Evolutionary conservation across 1,284 basidiomycete genomes (phyloP).

Genomic region (Inonotus hispidus): DNA sequence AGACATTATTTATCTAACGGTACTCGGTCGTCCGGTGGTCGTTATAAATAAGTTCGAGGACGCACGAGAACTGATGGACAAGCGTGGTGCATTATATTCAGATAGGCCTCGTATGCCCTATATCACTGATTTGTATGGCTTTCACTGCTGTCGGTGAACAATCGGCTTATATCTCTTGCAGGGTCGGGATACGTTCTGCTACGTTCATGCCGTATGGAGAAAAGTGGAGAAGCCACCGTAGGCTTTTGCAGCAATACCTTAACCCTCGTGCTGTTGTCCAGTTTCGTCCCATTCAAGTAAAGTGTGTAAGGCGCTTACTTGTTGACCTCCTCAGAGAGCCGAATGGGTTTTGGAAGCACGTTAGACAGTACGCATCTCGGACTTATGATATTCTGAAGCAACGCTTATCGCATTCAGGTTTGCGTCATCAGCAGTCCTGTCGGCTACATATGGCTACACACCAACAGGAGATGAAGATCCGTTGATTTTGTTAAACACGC

Average conservation of each 20-base stretch:
- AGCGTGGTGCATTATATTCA: slow-evolving; percentile 13
- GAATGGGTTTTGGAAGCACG: slow-evolving; percentile 22
- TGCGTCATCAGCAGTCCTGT: slow-evolving; percentile 10
- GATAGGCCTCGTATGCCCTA: slow-evolving; percentile 23
- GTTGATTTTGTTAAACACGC: slow-evolving; percentile 18
- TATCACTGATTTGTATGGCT: slow-evolving; percentile 24
- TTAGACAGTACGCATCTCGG: slow-evolving; percentile 23
- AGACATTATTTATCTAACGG: slow-evolving; percentile 33
- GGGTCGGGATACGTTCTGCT: slow-evolving; percentile 17
- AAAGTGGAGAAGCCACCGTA: slow-evolving; percentile 28
- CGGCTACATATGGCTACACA: slow-evolving; percentile 13
- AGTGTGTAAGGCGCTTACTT: slow-evolving; percentile 25
- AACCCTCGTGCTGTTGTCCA: slow-evolving; percentile 20
- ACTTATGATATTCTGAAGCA: neutral
- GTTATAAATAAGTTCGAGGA: slow-evolving; percentile 14
- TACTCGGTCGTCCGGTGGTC: slow-evolving; percentile 30
- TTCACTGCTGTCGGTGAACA: neutral
- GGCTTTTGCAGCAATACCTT: slow-evolving; percentile 28
- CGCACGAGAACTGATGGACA: slow-evolving; percentile 16
- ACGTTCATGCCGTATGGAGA: slow-evolving; percentile 27
- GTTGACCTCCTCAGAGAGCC: slow-evolving; percentile 23
- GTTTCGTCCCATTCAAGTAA: slow-evolving; percentile 24
- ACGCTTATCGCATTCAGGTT: neutral
- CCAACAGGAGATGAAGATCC: slow-evolving; percentile 27
- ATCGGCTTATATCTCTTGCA: neutral